Base-by-base conservation (phyloP, 2,329 filamentous ascomycete species). In the Ascochyta pisi region DNA sequence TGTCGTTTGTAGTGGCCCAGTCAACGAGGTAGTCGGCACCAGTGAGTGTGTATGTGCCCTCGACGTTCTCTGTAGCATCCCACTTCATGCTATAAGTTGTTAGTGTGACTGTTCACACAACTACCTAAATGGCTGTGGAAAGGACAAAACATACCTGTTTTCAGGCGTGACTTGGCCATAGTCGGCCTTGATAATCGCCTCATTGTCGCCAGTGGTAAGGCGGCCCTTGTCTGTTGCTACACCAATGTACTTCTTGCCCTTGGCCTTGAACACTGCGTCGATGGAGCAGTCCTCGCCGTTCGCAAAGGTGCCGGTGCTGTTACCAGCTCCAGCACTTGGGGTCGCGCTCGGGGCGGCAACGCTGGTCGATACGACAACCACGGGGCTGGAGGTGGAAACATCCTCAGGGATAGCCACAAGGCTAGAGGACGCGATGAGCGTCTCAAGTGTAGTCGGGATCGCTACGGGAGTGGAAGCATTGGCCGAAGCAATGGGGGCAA, bases 211-310 rank as follows among this genome's bases (percentile, higher is more conserved):
- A 9, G 76, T 69, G 31, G 69, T 77, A 4, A 89, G 80, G 10
- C 77, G 79, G 58, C 76, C 77, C 66, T 83, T 78, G 66, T 89
- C 86, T 1, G 83, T 79, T 50, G 78, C 80, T 13, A 81, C 82
- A 61, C 88, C 88, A 51, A 83, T 84, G 76, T 89, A 90, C 61
- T 83, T 79, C 77, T 89, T 90, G 59, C 87, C 87, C 65, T 84
- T 82, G 54, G 82, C 81, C 69, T 84, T 83, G 76, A 88, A 69
- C 13, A 71, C 69, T 68, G 87, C 81, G 58, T 88, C 78, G 73
- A 82, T 84, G 51, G 63, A 63, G 60, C 68, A 71, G 12, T 55
- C 33, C 10, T 54, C 68, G 4, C 66, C 67, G 22, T 66, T 63
- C 35, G 65, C 50, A 5, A 64, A 58, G 22, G 39, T 62, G 7